These are phyloP conservation scores for Puya raimondii DNA, from an alignment of 176 grass and related monocot species.

Conservation along the genomic window DNA sequence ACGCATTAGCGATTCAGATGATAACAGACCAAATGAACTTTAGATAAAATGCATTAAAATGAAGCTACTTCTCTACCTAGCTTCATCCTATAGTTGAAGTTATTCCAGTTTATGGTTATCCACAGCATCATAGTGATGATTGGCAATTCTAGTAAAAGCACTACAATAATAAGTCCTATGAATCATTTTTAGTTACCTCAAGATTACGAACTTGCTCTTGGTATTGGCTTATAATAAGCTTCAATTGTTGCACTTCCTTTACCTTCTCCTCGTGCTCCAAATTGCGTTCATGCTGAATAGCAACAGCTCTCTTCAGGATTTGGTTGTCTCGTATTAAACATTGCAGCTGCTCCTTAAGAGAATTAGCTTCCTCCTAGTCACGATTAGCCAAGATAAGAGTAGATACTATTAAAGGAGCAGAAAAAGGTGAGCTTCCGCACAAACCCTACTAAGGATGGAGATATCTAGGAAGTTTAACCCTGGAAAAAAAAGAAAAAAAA, in stretches of 20 bases:
- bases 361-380: neutral
- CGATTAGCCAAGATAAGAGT: neutral
- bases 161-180: neutral
- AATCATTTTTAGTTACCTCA: constrained; percentile 31
- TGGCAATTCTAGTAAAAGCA: too few species aligned
- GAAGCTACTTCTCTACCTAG: neutral
- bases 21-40: too few species aligned
- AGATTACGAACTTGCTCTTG: constrained; percentile 66
- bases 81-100: neutral
- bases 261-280: constrained; percentile 44
- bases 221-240: constrained; percentile 52
- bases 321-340: constrained; percentile 36
- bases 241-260: constrained; percentile 55
- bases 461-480: too few species aligned
- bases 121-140: too few species aligned
- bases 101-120: too few species aligned
- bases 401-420: neutral
- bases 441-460: neutral
- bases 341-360: constrained; percentile 55
- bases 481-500: too few species aligned
- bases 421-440: neutral
- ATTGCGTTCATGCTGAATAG: constrained; percentile 66
- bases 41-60: neutral
- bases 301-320: constrained; percentile 65
- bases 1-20: too few species aligned